Evolutionary conservation across 306 rosid genomes (phyloP), one percentile per base, ranked within the genome.

Genomic region (Trichosanthes cucumerina): DNA sequence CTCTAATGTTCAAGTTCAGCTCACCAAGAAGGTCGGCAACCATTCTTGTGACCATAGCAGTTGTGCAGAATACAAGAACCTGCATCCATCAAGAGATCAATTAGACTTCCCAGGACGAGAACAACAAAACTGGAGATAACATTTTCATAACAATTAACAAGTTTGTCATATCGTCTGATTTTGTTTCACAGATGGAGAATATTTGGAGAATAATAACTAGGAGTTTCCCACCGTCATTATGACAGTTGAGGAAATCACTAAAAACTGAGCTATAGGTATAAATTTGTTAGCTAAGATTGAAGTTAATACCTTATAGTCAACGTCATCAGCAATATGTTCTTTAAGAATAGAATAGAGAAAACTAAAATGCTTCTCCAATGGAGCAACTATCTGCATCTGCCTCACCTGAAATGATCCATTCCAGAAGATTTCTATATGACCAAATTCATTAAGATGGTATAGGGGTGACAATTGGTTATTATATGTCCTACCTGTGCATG

Each of bases 31-130:
- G 91, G 77, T 87, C 90, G 49, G 99, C 92, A 76, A 95, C 93
- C 86, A 95, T 80, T 79, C 90, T 81, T 41, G 99, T 95, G 75
- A 91, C 91, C 99, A 91, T 92, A 62, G 99, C 99, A 71, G 99
- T 95, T 75, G 99, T 95, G 86, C 99, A 95, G 90, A 95, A 95
- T 81, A 95, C 91, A 71, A 95, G 96, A 82, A 95, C 97, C 99
- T 95, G 76, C 69, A 84, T 91, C 63, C 80, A 84, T 43, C 76
- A 78, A 85, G 59, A 52, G 78, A 80, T 43, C 74, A 15, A 71
- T 88, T 59, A 85, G 69, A 83, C 18, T 69, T 69, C 53, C 53
- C 31, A 3, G 28, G 54, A 76, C 68, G 11, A 49, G 70, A 12
- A 60, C n/a, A 80, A 21, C 38, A 38, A 79, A 78, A 66, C 6